phyloP scores from a whole-genome alignment of 306 rosid species.

The Vigna trinervia region DNA sequence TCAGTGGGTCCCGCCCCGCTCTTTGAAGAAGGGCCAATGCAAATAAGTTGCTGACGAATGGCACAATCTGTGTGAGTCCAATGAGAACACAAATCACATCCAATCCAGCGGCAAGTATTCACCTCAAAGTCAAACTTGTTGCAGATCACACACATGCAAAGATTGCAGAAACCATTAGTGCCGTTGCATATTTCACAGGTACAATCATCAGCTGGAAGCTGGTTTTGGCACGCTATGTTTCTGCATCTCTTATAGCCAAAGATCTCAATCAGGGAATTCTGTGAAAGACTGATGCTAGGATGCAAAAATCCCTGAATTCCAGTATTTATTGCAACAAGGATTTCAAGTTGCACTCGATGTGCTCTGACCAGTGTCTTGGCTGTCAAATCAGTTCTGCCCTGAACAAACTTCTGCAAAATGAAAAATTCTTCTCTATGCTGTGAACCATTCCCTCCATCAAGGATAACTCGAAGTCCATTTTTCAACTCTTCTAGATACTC shows the following conservation, averaged over 20 bases:
- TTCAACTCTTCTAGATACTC: conserved; percentile 80
- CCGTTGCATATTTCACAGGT: conserved; percentile 79
- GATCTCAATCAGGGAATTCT: conserved; percentile 78
- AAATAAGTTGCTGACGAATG: conserved; percentile 78
- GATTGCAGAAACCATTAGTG: conserved; percentile 92
- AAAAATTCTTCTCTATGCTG: conserved; percentile 83
- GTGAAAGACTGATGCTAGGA: conserved; percentile 85
- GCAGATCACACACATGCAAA: conserved; percentile 92
- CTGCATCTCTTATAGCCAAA: conserved; percentile 88
- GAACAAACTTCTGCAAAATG: conserved; percentile 75
- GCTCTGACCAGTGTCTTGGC: conserved; percentile 81
- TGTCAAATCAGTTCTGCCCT: conserved; percentile 76
- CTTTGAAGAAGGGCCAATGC: conserved; percentile 73
- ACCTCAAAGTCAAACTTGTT: conserved; percentile 96
- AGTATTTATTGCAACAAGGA: conserved; percentile 58
- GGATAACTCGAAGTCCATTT: conserved; percentile 71
- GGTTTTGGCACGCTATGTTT: conserved; percentile 88
- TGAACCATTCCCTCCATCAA: conserved; percentile 81
- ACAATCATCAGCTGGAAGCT: conserved; percentile 91
- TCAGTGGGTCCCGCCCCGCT: conserved; percentile 73
- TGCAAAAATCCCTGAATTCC: conserved; percentile 96
- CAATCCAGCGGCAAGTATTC: conserved; percentile 94
- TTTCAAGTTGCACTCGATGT: conserved; percentile 75
- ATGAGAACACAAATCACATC: conserved; percentile 91
- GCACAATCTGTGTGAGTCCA: conserved; percentile 99